Base-by-base conservation (phyloP, 768 basidiomycete genomes). In the Termitomyces sp. region DNA sequence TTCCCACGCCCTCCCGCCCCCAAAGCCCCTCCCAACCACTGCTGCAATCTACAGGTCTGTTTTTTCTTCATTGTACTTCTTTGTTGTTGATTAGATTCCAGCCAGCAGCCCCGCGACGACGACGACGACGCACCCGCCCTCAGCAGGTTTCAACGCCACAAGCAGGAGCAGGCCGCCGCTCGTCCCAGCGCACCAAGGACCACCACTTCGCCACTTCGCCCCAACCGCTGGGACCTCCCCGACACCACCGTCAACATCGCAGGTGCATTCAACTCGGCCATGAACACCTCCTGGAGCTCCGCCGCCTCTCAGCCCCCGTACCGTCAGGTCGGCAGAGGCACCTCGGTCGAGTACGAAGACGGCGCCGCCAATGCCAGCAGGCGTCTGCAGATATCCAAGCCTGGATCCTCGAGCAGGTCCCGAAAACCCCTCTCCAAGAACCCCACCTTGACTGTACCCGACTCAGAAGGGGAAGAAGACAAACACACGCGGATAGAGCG, bases 241-340 rank as follows among this genome's bases (percentile, higher is more conserved):
- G 90, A 91, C 72, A 94, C 93, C 48, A 87, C 91, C 20, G 93
- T 94, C 53, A 89, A 91, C 72, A 87, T 93, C 67, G 93, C 91
- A 10, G 82, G 83, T 66, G 93, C 92, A 33, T 89, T 95, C 68
- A 76, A 79, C 64, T 85, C 87, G 70, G 93, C 77, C 59, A 82
- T 82, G 35, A 73, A 69, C 65, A 83, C 81, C 64, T 72, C 86
- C 0, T 90, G 88, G 90, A 84, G 84, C 2, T 86, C 88, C 2
- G 78, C 81, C 49, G 76, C 80, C n/a, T 77, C 77, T 16, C 74
- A 79, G 54, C 77, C 75, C 74, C 76, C 57, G 68, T 73, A 44
- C 69, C 71, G 2, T 86, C 88, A 16, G n/a, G 36, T 60, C 6
- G 48, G 54, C 1, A 82, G 89, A 43, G 89, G 88, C 66, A 87